Evolutionary conservation across 305 asterid genomes (phyloP), one percentile per base, ranked within the genome.

Genomic region (Fraxinus velutina): DNA sequence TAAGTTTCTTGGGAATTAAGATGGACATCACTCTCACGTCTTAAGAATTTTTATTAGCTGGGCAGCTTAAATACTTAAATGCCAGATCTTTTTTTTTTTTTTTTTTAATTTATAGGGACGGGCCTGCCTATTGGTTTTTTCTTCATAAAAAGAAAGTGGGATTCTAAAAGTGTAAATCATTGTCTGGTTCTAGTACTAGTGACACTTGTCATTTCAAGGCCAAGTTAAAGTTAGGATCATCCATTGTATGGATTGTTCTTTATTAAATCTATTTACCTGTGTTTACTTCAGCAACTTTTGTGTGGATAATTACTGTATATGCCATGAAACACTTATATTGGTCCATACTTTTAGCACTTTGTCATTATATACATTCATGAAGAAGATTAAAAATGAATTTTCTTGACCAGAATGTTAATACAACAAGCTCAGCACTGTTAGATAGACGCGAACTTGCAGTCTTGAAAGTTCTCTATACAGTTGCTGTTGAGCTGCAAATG

Each of bases 381-480:
- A 64, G 32, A 64, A 64, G n/a, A 15, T 29, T 70, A 27, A 27
- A 70, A 70, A 70, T 2, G 72, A 21, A 8, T 0, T 62, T 62
- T 62, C 29, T 29, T 24, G 72, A 21, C 30, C 15, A 1, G 30
- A 21, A 21, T 60, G 32, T 21, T 60, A 60, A 24, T 27, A 2
- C 36, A 3, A 27, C 76, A 75, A 42, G 42, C 19, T 47, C 24
- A 66, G 68, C 52, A 52, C 78, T 70, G 73, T 29, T 78, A 9
- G 55, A 73, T 34, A 78, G 78, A 29, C 3, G 27, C 39, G 36
- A 74, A 77, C 75, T 73, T 75, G 10, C 34, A 13, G 75, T 24
- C n/a, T 77, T 81, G 66, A 34, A 73, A 50, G 57, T 84, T 78
- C 74, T 27, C 68, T 32, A 33, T 19, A 19, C 44, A 32, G 55